phyloP scores from a whole-genome alignment of 192 early-diverging fungal genomes.

The Coemansia sp. region DNA sequence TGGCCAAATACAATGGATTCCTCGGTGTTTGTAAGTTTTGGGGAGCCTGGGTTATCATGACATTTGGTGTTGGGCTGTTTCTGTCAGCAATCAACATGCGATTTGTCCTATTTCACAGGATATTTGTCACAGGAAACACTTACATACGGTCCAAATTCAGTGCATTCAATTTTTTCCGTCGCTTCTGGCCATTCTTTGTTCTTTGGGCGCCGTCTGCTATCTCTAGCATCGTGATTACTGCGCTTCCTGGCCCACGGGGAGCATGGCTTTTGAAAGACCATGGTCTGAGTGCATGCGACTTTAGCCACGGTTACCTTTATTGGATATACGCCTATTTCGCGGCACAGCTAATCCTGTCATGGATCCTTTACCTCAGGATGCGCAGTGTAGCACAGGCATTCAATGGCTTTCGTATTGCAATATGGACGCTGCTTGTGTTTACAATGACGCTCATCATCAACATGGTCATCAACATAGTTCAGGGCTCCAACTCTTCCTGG shows the following conservation, averaged over 20 bases:
- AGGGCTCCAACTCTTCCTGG: conserved; percentile 44
- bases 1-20: conserved; percentile 40
- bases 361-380: conserved; percentile 40
- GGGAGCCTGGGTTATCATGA: conserved; percentile 38
- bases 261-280: conserved; percentile 49
- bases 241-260: conserved; percentile 28
- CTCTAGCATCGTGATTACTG: conserved; percentile 28
- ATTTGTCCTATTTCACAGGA: conserved; percentile 36
- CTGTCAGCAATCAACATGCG: conserved; percentile 38
- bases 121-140: conserved; percentile 41
- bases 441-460: conserved; percentile 22
- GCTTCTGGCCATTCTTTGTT: conserved; percentile 42
- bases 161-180: conserved; percentile 27
- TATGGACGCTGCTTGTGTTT: conserved; percentile 43
- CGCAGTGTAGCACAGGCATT: conserved; percentile 43
- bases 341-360: conserved; percentile 34
- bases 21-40: conserved; percentile 37
- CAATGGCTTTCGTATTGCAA: conserved; percentile 45
- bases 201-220: conserved; percentile 30
- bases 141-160: conserved; percentile 15
- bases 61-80: conserved; percentile 29
- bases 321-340: conserved; percentile 46
- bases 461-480: conserved; percentile 47
- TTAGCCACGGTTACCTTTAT: conserved; percentile 41
- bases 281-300: conserved; percentile 35